These are phyloP conservation scores for Filosporella fistucella DNA, from an alignment of 495 filamentous ascomycete genomes.

Conservation along the genomic window DNA sequence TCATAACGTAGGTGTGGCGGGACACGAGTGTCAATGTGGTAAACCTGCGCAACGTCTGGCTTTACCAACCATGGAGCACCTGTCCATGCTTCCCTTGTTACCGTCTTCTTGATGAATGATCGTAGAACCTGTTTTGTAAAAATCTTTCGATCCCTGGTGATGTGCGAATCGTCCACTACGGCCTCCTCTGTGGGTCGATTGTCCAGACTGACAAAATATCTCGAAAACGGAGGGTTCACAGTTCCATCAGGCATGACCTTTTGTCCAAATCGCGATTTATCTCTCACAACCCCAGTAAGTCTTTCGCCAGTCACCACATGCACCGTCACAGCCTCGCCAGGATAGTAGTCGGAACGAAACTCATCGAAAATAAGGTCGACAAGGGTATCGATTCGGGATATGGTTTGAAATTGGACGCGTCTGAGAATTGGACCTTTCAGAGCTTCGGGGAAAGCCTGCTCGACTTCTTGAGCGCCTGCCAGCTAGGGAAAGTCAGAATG, in stretches of 20 bases:
- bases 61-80: conserved; percentile 97
- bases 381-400: conserved; percentile 86
- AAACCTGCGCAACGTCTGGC: conserved; percentile 73
- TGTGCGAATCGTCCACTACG: conserved; percentile 73
- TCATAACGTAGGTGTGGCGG: conserved; percentile 80
- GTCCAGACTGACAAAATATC: conserved; percentile 75
- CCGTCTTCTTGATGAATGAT: conserved; percentile 91
- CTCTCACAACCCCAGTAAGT: conserved; percentile 71
- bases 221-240: conserved; percentile 61
- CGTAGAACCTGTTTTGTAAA: conserved; percentile 95
- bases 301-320: conserved; percentile 65
- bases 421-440: conserved; percentile 88
- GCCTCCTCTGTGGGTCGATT: conserved; percentile 68
- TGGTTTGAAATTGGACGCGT: conserved; percentile 84
- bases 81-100: conserved; percentile 85
- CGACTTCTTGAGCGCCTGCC: conserved; percentile 82
- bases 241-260: conserved; percentile 59
- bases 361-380: conserved; percentile 65
- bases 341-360: conserved; percentile 91
- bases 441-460: conserved; percentile 85
- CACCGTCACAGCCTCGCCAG: conserved; percentile 80
- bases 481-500: conserved; percentile 44
- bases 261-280: conserved; percentile 73
- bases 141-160: conserved; percentile 82
- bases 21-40: conserved; percentile 78